Conservation (phyloP, 73 alveolate genomes). For the Tetrahymena thermophila region DNA sequence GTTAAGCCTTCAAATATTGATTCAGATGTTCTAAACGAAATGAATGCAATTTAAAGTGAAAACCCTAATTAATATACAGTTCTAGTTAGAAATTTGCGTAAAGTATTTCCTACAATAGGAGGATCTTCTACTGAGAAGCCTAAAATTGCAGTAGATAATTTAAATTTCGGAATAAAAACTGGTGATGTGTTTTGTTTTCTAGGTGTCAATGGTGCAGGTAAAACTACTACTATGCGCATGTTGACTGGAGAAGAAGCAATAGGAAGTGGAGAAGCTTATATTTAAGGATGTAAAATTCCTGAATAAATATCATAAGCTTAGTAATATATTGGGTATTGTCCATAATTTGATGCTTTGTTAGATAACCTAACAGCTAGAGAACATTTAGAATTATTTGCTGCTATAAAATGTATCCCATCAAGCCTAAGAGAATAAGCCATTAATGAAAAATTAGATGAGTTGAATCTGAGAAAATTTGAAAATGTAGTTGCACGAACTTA, state of each 20-base stretch:
- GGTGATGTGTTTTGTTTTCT: slow-evolving; percentile 56
- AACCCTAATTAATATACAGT: slow-evolving; percentile 48
- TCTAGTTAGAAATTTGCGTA: slow-evolving; percentile 49
- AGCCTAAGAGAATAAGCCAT: slow-evolving; percentile 20
- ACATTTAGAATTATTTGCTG: slow-evolving; percentile 30
- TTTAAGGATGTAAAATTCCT: slow-evolving; percentile 11
- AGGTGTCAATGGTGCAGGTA: slow-evolving; percentile 63
- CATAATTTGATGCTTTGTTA: slow-evolving; percentile 25
- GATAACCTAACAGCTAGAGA: slow-evolving; percentile 33
- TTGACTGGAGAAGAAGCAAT: slow-evolving; percentile 20
- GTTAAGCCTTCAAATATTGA: slow-evolving; percentile 1
- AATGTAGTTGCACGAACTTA: slow-evolving; percentile 48
- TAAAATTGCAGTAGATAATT: background rate
- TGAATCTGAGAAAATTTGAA: slow-evolving; percentile 46
- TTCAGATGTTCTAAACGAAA: slow-evolving; percentile 50
- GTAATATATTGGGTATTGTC: slow-evolving; percentile 31
- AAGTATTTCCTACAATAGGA: slow-evolving; percentile 37
- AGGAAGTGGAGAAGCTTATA: slow-evolving; percentile 36
- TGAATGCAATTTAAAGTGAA: background rate
- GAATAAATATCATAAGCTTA: background rate
- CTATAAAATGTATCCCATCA: slow-evolving; percentile 31
- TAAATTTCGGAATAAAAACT: slow-evolving; percentile 45
- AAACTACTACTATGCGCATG: slow-evolving; percentile 36
- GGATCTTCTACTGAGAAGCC: background rate
- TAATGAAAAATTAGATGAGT: slow-evolving; percentile 52